These are phyloP conservation scores for Kwoniella pini DNA, from an alignment of 768 basidiomycete genomes.

Conservation along the genomic window DNA sequence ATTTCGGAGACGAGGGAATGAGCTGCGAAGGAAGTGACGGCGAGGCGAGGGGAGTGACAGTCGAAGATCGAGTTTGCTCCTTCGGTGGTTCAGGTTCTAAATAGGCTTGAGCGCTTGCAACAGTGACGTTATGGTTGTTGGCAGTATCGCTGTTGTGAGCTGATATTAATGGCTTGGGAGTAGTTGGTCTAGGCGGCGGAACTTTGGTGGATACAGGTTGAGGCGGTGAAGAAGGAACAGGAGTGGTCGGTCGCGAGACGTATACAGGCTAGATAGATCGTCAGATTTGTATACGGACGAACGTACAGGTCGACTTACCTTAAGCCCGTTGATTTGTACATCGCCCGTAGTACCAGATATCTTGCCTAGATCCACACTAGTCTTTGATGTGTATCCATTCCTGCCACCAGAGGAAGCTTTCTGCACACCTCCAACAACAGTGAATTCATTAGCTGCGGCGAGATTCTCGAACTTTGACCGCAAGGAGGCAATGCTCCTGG, in stretches of 20 bases:
- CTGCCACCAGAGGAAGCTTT: neutral
- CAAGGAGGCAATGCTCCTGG: slow-evolving; percentile 37
- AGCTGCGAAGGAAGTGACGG: slow-evolving; percentile 2
- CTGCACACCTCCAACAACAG: neutral
- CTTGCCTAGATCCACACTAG: slow-evolving; percentile 9
- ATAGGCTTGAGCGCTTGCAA: neutral
- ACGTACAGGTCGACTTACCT: neutral
- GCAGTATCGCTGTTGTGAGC: neutral
- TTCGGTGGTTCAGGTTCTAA: neutral
- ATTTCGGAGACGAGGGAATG: slow-evolving; percentile 12
- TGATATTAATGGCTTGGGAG: slow-evolving; percentile 14
- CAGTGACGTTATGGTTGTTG: neutral
- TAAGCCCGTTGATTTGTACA: neutral
- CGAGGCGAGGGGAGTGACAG: slow-evolving; percentile 6
- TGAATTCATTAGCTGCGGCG: slow-evolving; percentile 19
- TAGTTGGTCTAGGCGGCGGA: slow-evolving; percentile 15
- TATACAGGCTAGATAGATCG: neutral
- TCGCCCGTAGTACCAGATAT: neutral
- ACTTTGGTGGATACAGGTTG: neutral
- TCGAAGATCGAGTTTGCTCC: neutral
- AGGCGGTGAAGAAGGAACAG: neutral
- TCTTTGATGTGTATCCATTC: slow-evolving; percentile 2
- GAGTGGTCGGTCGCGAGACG: slow-evolving; percentile 8
- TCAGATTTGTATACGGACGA: neutral
- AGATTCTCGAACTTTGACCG: slow-evolving; percentile 42